Evolutionary conservation across 257 asterid genomes (phyloP).

Genomic region (Nicotiana otophora): DNA sequence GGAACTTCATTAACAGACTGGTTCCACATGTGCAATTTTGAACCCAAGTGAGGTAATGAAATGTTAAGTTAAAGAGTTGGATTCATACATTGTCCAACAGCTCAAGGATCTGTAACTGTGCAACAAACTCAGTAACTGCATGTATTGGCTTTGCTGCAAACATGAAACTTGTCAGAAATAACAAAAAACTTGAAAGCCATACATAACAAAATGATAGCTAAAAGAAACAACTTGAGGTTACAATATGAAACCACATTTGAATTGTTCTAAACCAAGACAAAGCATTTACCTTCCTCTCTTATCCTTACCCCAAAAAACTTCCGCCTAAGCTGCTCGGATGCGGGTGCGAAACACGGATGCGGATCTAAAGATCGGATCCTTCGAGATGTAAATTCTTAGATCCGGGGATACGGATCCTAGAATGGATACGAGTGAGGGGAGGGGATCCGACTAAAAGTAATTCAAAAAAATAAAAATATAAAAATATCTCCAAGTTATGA

Average conservation of each 20-base stretch:
- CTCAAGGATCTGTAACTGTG: slow-evolving; percentile 88
- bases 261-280: not conserved
- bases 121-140: slow-evolving; percentile 76
- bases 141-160: slow-evolving; percentile 67
- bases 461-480: too few relatives aligned
- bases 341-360: too few relatives aligned
- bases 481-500: too few relatives aligned
- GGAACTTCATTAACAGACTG: not conserved
- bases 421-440: too few relatives aligned
- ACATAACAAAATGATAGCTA: not conserved
- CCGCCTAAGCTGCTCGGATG: not conserved
- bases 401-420: too few relatives aligned
- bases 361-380: too few relatives aligned
- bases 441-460: too few relatives aligned
- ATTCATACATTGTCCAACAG: slow-evolving; percentile 74
- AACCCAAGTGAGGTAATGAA: not conserved
- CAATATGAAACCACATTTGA: not conserved
- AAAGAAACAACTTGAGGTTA: not conserved
- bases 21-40: not conserved
- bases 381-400: too few relatives aligned
- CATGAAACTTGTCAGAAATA: not conserved
- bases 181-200: not conserved
- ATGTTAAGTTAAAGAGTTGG: not conserved
- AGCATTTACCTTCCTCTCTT: slow-evolving; percentile 26
- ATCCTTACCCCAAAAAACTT: slow-evolving; percentile 12